phyloP scores from a whole-genome alignment of 768 basidiomycete genomes.

The Tricholoma sp. region DNA sequence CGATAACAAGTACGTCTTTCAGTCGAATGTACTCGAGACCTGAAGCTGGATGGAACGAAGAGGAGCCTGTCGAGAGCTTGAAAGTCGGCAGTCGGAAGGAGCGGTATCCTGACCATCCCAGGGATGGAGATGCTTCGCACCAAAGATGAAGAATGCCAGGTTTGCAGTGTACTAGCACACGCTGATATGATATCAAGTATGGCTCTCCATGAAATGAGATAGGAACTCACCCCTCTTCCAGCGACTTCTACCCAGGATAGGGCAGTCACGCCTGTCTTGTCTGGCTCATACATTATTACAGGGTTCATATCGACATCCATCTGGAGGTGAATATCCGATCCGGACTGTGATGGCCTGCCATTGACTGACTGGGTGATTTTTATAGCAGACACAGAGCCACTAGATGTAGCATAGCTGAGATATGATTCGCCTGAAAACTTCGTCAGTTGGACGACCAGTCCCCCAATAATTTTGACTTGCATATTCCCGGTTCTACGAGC shows the following conservation, averaged over 20 bases:
- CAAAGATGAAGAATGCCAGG: slow-evolving; percentile 60
- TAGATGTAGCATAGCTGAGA: slow-evolving; percentile 54
- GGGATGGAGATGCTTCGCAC: slow-evolving; percentile 28
- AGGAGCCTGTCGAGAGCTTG: slow-evolving; percentile 51
- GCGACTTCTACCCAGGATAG: slow-evolving; percentile 50
- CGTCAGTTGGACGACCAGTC: not conserved
- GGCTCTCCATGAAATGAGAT: not conserved
- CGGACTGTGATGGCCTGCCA: not conserved
- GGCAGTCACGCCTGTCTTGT: slow-evolving; percentile 43
- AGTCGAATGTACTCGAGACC: slow-evolving; percentile 51
- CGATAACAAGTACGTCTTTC: slow-evolving; percentile 50
- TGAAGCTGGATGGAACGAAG: slow-evolving; percentile 51
- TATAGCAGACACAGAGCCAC: slow-evolving; percentile 55
- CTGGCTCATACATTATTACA: slow-evolving; percentile 26
- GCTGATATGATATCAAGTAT: slow-evolving; percentile 25
- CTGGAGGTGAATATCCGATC: slow-evolving; percentile 1
- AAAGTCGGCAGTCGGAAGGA: slow-evolving; percentile 40
- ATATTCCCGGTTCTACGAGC: slow-evolving; percentile 25
- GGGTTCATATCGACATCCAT: slow-evolving; percentile 24
- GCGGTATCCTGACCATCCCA: slow-evolving; percentile 47
- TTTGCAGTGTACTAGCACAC: slow-evolving; percentile 53
- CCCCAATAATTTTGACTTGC: slow-evolving; percentile 29
- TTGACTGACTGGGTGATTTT: slow-evolving; percentile 45
- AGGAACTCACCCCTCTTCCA: slow-evolving; percentile 31
- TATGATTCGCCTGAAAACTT: slow-evolving; percentile 44